Base-by-base conservation (phyloP, 176 grass and related monocot genomes). In the Hsuehochloa calcarea region DNA sequence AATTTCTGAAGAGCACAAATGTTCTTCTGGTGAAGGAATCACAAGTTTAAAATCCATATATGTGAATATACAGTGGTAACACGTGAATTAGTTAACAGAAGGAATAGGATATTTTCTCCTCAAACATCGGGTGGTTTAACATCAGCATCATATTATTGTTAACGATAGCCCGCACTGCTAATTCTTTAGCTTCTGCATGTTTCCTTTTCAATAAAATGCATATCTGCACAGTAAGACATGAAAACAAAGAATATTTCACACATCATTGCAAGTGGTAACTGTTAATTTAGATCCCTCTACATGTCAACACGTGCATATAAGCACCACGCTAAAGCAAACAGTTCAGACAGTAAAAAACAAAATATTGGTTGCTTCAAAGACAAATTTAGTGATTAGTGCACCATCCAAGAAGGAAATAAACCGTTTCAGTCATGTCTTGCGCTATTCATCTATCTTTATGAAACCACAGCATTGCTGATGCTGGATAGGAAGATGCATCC, bases 61-160 rank as follows among this genome's bases (percentile, higher is more conserved):
- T 83, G 9, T 77, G 14, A 65, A 87, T 85, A 14, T 68, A 9
- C 63, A 76, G n/a, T 44, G 13, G 22, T 75, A 85, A 87, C 64
- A 86, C 6, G 55, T 91, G 35, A 82, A 41, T 16, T 60, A 39
- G 45, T 84, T 65, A 55, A 56, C 66, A 83, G 39, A 72, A 90
- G 91, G 93, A 95, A 65, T 77, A 97, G 96, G 96, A 98, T 98
- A 98, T 98, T 81, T 93, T 95, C 69, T 95, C 91, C 69, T 93
- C 89, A 70, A 93, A 84, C 85, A 95, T 95, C 64, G 96, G 96
- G 88, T 93, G 93, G 77, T 92, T 93, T 81, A 98, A 82, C 91
- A 98, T 98, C 83, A 98, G 83, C 83, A 98, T 82, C 51, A 66
- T 89, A 84, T 98, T 98, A 77, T 90, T 95, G 80, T 87, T 93